Evolutionary conservation across 176 grass and related monocot species (phyloP).

Genomic region (Paspalum vaginatum): DNA sequence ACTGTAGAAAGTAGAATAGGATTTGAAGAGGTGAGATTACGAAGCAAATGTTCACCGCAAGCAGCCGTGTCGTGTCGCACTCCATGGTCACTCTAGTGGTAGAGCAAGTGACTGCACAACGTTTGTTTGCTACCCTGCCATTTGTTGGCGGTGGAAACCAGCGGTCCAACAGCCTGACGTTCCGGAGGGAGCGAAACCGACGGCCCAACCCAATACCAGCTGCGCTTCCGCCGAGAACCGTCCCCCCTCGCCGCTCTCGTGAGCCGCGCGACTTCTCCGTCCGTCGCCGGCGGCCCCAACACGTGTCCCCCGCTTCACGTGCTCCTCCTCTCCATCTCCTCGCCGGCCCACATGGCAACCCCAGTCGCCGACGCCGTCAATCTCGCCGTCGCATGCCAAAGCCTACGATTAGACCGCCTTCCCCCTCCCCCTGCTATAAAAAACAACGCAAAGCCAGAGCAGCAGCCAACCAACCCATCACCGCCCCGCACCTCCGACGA

Average conservation of each 20-base stretch:
- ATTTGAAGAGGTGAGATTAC: too few species aligned
- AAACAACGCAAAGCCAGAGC: not conserved
- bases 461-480: not conserved
- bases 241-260: too few species aligned
- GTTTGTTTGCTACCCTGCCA: not conserved
- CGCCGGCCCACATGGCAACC: constrained; percentile 20
- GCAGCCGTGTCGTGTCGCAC: too few species aligned
- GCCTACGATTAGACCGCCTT: not conserved
- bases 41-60: too few species aligned
- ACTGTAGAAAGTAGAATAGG: too few species aligned
- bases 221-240: too few species aligned
- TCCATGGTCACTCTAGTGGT: too few species aligned
- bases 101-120: too few species aligned
- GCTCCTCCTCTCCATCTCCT: constrained; percentile 3
- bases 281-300: constrained; percentile 12
- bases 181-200: constrained; percentile 9
- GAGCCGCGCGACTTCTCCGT: not conserved
- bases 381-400: constrained; percentile 17
- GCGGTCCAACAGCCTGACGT: too few species aligned
- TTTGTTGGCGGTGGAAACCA: not conserved
- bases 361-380: constrained; percentile 35
- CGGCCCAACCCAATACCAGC: constrained; percentile 19
- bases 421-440: not conserved
- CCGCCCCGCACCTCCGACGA: not conserved
- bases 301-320: constrained; percentile 34